Base-by-base conservation (phyloP, 495 filamentous ascomycete genomes). In the Hypoxylon trugodes region DNA sequence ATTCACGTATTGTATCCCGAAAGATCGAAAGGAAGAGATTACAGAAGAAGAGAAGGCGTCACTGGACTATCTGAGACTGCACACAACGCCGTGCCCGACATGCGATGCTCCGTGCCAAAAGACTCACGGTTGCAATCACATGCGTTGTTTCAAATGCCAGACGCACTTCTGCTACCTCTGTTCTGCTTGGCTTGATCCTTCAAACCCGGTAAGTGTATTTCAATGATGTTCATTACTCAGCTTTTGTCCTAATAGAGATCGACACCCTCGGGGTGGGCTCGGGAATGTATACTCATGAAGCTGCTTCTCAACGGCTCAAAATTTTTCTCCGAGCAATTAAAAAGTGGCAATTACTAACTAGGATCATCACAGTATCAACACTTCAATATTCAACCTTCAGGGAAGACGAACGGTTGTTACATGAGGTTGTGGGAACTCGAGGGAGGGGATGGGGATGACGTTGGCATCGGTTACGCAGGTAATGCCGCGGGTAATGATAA, bases 91-190 rank as follows among this genome's bases (percentile, higher is more conserved):
- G 7, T 98, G 95, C 70, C 95, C 95, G n/a, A 93, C 90, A 3
- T 98, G 95, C 73, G 83, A 77, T n/a, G 85, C 89, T 1, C 91
- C 90, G 0, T 87, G 87, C 16, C 90, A 97, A 66, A 98, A 98
- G 77, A 90, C 87, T 9, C 86, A 91, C 66, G 95, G 95, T 26
- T 98, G 95, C 85, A 98, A 98, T 73, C 95, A 98, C 70, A 98
- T 98, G 95, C 89, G 87, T 12, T 98, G 95, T 72, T 92, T 89
- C 74, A 87, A 89, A 52, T 98, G 95, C 77, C 79, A 86, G 37
- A 88, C 91, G 1, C 95, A 98, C 73, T 98, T 97, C 69, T 98
- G 95, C 75, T 98, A 98, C 69, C 87, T 98, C 4, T 98, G 95
- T 73, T 89, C 89, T 0, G 81, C 86, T 9, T 98, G 92, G 89